Percentiles rank a stretch among this genome's conserved stretches.
These are phyloP conservation scores for Chaetomium olivaceum DNA, from an alignment of 2,329 filamentous ascomycete species.

Conservation along the genomic window DNA sequence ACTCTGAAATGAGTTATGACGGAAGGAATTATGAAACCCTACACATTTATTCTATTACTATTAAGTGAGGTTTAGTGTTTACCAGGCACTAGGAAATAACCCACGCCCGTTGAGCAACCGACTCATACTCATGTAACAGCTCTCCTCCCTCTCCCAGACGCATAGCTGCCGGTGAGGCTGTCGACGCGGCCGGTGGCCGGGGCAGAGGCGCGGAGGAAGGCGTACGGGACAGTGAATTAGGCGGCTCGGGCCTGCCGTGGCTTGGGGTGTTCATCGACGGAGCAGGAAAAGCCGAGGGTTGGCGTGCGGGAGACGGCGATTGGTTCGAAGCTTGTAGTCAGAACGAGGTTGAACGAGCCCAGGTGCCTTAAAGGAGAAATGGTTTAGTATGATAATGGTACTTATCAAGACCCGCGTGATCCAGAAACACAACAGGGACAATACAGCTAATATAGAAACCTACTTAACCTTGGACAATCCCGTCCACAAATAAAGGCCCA, in stretches of 20 bases:
- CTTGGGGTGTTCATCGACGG: not conserved
- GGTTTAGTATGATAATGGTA: not conserved
- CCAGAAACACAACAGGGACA: too few species aligned
- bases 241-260: not conserved
- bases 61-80: not conserved
- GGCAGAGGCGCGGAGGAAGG: not conserved
- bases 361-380: conserved; percentile 8
- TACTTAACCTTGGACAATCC: too few species aligned
- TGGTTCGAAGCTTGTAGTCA: too few species aligned
- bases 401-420: not conserved
- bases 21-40: not conserved
- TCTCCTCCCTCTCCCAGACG: not conserved
- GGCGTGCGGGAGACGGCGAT: conserved; percentile 9
- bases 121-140: conserved; percentile 3
- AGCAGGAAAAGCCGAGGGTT: not conserved
- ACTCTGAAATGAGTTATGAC: not conserved
- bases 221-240: not conserved
- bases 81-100: not conserved
- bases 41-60: not conserved
- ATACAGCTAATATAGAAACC: too few species aligned
- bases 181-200: not conserved
- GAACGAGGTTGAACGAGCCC: conserved; percentile 15
- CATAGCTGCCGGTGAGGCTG: conserved; percentile 2
- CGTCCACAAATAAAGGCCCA: too few species aligned
- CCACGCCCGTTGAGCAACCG: not conserved